Evolutionary conservation across 129 eudicot genomes (phyloP).

Genomic region (Arctium lappa): DNA sequence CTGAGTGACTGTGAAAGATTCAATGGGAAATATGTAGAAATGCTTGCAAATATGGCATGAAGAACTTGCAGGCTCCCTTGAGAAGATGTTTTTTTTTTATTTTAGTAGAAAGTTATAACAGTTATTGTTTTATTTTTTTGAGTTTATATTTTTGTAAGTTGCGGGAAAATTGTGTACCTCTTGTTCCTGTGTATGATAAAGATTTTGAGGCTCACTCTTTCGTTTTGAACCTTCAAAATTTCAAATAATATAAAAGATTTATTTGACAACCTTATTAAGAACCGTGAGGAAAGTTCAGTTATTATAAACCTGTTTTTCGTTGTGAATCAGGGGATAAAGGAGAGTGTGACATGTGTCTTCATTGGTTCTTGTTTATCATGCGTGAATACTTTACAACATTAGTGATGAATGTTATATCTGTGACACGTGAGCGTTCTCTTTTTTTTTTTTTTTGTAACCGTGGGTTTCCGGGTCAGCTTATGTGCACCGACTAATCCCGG

Average conservation of each 20-base stretch:
- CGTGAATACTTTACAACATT: too few species aligned
- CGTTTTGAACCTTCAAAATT: not conserved
- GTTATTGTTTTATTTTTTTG: not conserved
- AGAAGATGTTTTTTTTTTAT: not conserved
- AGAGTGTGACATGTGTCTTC: too few species aligned
- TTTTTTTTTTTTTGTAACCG: too few species aligned
- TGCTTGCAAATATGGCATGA: not conserved
- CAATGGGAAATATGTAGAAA: not conserved
- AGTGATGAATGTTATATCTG: too few species aligned
- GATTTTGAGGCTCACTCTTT: not conserved
- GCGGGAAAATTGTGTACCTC: slow-evolving; percentile 10
- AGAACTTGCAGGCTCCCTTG: not conserved
- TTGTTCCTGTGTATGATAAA: slow-evolving; percentile 9
- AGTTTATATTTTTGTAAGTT: slow-evolving; percentile 6
- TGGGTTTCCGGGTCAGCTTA: too few species aligned
- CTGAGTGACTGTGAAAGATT: not conserved
- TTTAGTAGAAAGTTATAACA: not conserved
- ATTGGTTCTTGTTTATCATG: too few species aligned
- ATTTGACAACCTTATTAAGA: not conserved
- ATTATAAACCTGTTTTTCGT: too few species aligned
- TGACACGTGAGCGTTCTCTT: too few species aligned
- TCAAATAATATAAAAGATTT: not conserved
- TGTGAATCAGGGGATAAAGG: too few species aligned
- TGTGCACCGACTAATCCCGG: too few species aligned
- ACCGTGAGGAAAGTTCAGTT: too few species aligned